Evolutionary conservation across 495 filamentous ascomycete species (phyloP).

Genomic region (Hypoxylon trugodes): DNA sequence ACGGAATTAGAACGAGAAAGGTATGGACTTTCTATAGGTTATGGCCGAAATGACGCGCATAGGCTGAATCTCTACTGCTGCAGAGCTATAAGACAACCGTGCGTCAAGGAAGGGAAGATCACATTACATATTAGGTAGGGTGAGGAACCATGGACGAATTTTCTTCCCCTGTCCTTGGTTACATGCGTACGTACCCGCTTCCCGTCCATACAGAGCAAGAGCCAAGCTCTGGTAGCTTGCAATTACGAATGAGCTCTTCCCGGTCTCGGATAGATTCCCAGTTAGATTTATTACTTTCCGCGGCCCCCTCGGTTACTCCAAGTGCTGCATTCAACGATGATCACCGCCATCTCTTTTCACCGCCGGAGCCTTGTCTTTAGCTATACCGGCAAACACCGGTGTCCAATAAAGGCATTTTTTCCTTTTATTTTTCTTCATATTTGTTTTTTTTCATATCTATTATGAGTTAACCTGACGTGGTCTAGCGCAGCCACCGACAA

Average conservation of each 20-base stretch:
- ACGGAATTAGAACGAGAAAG: too few relatives aligned
- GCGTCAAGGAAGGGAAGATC: constrained; percentile 18
- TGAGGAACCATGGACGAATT: constrained; percentile 11
- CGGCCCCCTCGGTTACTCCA: too few relatives aligned
- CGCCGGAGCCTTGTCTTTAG: neutral
- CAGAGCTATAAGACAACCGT: neutral
- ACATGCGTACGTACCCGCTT: constrained; percentile 24
- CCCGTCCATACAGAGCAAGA: neutral
- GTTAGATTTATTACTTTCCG: constrained; percentile 4
- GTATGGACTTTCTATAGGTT: constrained; percentile 1
- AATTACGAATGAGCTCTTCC: neutral
- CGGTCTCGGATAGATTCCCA: constrained; percentile 20
- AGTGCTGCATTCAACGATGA: too few relatives aligned
- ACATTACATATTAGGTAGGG: constrained; percentile 12
- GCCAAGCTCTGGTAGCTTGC: too few relatives aligned
- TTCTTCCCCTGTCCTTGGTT: constrained; percentile 11
- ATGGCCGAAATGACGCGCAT: constrained; percentile 31
- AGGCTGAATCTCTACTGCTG: constrained; percentile 30
- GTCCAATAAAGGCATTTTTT: neutral
- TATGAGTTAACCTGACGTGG: too few relatives aligned
- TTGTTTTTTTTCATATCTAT: constrained; percentile 5
- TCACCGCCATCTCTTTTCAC: neutral
- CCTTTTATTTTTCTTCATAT: constrained; percentile 1
- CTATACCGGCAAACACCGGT: neutral
- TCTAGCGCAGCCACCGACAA: neutral